Evolutionary conservation across 169 alveolate genomes (phyloP).

Genomic region (Blepharisma undulans): DNA sequence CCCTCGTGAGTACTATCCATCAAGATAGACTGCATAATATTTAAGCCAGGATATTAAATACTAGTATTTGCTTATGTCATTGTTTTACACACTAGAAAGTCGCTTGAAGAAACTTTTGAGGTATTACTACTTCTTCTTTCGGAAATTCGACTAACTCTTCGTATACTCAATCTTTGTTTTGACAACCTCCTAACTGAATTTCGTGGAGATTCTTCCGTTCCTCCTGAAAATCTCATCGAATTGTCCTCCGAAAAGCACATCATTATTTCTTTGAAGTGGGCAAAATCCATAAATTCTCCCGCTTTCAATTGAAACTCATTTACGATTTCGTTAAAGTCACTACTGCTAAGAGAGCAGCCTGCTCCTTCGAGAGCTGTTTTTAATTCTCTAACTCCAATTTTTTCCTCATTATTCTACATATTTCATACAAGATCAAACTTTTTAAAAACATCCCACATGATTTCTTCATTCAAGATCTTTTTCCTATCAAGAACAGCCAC

Average conservation of each 20-base stretch:
- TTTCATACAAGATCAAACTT: conserved; percentile 51
- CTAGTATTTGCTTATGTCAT: not conserved
- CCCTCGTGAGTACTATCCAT: not conserved
- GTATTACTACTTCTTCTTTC: not conserved
- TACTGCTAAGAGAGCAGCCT: not conserved
- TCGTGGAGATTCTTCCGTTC: not conserved
- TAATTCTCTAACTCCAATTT: not conserved
- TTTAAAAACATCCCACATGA: conserved; percentile 59
- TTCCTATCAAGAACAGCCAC: conserved; percentile 65
- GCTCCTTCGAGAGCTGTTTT: not conserved
- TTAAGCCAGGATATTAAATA: not conserved
- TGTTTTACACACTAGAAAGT: not conserved
- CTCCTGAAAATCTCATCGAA: not conserved
- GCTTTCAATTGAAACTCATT: not conserved
- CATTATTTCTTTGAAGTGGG: not conserved
- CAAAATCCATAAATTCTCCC: not conserved
- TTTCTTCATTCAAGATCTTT: conserved; percentile 53
- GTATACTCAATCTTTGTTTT: not conserved
- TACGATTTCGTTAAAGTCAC: not conserved
- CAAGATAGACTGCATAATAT: not conserved
- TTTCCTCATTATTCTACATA: conserved; percentile 41
- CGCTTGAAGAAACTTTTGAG: not conserved
- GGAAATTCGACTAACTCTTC: not conserved
- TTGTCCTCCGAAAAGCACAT: conserved; percentile 2
- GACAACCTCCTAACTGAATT: not conserved